Evolutionary conservation across 2,329 filamentous ascomycete genomes (phyloP).

Genomic region (Penicillium sp.): DNA sequence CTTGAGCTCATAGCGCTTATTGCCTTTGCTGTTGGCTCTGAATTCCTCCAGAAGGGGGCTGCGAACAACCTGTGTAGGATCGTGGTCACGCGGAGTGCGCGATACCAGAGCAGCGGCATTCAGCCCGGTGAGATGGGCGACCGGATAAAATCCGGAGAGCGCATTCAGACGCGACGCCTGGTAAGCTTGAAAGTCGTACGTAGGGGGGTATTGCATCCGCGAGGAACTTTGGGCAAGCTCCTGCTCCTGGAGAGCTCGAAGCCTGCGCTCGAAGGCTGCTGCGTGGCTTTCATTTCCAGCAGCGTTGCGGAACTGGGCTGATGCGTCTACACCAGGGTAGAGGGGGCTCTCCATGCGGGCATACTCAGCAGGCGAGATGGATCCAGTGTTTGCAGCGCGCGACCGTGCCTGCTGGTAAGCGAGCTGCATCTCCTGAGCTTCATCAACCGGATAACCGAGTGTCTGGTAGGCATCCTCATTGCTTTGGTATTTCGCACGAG

Average conservation of each 20-base stretch:
- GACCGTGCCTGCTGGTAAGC: conserved; percentile 40
- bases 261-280: conserved; percentile 48
- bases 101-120: conserved; percentile 37
- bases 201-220: conserved; percentile 30
- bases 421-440: conserved; percentile 31
- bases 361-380: conserved; percentile 47
- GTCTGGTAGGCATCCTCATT: conserved; percentile 33
- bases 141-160: conserved; percentile 38
- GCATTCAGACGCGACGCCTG: conserved; percentile 33
- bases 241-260: conserved; percentile 47
- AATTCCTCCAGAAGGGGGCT: conserved; percentile 78
- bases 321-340: conserved; percentile 47
- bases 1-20: conserved; percentile 74
- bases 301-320: conserved; percentile 44
- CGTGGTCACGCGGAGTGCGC: conserved; percentile 53
- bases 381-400: conserved; percentile 44
- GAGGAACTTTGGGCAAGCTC: conserved; percentile 31
- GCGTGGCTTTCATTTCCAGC: conserved; percentile 44
- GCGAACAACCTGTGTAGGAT: conserved; percentile 59
- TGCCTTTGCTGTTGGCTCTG: conserved; percentile 66
- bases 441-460: conserved; percentile 28
- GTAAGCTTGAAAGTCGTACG: conserved; percentile 36
- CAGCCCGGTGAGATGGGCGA: conserved; percentile 31
- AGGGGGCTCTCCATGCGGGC: conserved; percentile 45
- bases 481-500: conserved; percentile 43